These are phyloP conservation scores for Cicer bijugum DNA, from an alignment of 306 rosid genomes.

Conservation along the genomic window DNA sequence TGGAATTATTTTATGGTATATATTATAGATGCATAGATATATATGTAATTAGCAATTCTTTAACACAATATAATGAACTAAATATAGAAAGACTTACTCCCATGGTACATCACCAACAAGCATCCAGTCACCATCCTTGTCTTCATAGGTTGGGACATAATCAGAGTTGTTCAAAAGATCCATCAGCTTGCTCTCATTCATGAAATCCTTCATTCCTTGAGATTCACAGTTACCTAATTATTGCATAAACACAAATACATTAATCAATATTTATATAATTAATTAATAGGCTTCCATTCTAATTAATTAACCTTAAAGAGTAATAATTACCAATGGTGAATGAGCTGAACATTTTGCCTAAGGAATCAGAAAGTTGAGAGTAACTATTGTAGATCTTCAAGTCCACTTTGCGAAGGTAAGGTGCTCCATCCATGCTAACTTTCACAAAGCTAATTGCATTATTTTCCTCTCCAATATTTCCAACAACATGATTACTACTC, in stretches of 20 bases:
- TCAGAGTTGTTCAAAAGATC: conserved; percentile 81
- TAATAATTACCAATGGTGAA: conserved; percentile 65
- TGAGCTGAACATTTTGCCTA: conserved; percentile 80
- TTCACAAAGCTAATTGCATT: conserved; percentile 66
- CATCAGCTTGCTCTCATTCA: conserved; percentile 92
- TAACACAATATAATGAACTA: background rate
- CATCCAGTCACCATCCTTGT: conserved; percentile 99
- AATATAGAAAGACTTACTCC: conserved; percentile 64
- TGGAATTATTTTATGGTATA: too few relatives aligned
- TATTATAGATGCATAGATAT: too few relatives aligned
- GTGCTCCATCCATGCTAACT: conserved; percentile 97
- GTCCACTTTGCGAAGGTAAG: conserved; percentile 90
- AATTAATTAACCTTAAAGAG: too few relatives aligned
- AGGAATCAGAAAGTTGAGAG: conserved; percentile 75
- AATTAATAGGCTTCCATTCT: too few relatives aligned
- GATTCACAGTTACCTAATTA: conserved; percentile 70
- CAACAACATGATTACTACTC: conserved; percentile 10
- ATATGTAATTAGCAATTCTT: too few relatives aligned
- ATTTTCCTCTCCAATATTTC: conserved; percentile 45
- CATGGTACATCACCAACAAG: conserved; percentile 97
- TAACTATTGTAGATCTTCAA: conserved; percentile 63
- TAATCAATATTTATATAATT: too few relatives aligned
- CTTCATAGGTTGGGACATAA: conserved; percentile 88
- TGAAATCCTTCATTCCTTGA: conserved; percentile 84
- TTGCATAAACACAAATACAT: background rate